phyloP scores from a whole-genome alignment of 768 basidiomycete genomes.

The Crassisporium funariophilum region DNA sequence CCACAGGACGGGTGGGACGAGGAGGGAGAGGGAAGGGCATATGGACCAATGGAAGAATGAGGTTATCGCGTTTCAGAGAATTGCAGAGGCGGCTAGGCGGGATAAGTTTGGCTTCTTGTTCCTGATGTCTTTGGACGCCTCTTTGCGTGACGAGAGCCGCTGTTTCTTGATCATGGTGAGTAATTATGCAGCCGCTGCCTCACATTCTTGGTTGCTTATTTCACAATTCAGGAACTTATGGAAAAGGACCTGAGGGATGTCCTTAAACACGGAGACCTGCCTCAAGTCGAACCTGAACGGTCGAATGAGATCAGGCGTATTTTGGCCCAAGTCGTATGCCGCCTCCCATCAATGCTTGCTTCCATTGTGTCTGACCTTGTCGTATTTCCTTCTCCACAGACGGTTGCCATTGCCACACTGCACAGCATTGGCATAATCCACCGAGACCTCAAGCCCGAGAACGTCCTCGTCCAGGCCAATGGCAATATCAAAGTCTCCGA shows the following conservation, averaged over 20 bases:
- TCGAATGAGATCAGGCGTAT: neutral
- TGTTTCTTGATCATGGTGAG: neutral
- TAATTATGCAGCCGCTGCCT: no score
- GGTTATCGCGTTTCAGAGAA: neutral
- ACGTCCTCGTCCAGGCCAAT: neutral
- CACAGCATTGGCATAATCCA: neutral
- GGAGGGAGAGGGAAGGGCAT: neutral
- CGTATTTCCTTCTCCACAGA: no score
- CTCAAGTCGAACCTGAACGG: neutral
- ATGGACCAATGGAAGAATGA: neutral
- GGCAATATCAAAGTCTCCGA: neutral
- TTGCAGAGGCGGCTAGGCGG: neutral
- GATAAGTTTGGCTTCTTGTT: neutral
- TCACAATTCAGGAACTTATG: neutral
- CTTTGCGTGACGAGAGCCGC: neutral
- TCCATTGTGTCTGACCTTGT: neutral
- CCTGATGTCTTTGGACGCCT: neutral
- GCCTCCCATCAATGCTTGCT: neutral
- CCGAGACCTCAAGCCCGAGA: neutral
- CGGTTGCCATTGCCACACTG: neutral
- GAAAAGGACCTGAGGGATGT: neutral
- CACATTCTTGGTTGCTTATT: neutral
- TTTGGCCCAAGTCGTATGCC: neutral
- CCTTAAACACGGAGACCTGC: neutral
- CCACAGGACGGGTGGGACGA: neutral